Evolutionary conservation across 345 rosid genomes (phyloP).

Genomic region (Eucalyptus sp.): DNA sequence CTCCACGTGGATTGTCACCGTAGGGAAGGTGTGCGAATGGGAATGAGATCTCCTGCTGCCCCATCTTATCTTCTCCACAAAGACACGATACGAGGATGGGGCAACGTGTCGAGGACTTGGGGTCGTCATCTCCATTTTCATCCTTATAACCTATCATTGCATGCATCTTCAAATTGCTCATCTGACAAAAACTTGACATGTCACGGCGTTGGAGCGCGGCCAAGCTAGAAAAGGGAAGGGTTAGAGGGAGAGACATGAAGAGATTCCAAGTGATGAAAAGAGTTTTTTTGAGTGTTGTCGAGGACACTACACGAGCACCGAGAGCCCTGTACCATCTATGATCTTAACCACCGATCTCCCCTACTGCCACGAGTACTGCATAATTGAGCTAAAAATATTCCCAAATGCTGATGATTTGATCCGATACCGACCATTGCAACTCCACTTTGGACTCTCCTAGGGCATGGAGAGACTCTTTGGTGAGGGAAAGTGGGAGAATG

Average conservation of each 20-base stretch:
- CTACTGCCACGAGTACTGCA: background rate
- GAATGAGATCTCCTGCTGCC: background rate
- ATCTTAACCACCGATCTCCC: background rate
- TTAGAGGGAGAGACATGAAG: background rate
- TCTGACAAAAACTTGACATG: background rate
- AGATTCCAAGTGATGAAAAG: background rate
- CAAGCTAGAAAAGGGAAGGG: background rate
- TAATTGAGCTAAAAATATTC: background rate
- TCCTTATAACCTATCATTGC: background rate
- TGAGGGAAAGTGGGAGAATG: background rate
- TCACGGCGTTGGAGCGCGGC: background rate
- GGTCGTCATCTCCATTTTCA: background rate
- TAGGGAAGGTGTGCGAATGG: background rate
- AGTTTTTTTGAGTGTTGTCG: background rate
- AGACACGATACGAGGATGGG: background rate
- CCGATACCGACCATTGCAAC: background rate
- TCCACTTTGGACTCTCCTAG: background rate
- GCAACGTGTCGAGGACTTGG: background rate
- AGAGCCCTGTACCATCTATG: background rate
- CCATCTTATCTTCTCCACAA: background rate
- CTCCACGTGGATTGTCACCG: background rate
- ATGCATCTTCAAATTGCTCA: background rate
- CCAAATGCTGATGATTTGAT: background rate
- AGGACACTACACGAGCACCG: background rate
- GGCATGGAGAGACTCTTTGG: background rate